Base-by-base conservation (phyloP, 148 eudicot species). In the Rhododendron molle region DNA sequence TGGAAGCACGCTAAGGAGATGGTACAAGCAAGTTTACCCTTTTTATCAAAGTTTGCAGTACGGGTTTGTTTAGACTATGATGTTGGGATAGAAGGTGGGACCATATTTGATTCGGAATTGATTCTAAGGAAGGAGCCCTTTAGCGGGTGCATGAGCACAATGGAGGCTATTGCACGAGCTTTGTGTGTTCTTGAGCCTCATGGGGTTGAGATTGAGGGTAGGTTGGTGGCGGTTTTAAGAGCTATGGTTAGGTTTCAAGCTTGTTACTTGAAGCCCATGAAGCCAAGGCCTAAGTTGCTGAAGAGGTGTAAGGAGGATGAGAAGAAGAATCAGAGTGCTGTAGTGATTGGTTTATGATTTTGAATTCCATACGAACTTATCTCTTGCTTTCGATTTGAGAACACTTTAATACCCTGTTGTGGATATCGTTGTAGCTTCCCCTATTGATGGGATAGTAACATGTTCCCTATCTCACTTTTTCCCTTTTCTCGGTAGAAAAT, bases 1-100 rank as follows among this genome's bases (percentile, higher is more conserved):
- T 97, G 99, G 99, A 95, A 97, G 88, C 98, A 97, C 85, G 99
- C 98, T 23, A 95, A 92, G 92, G 99, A 97, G 86, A 95, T 97
- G 99, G 89, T 97, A 83, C 90, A 62, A 72, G 98, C 99, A n/a
- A 97, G 98, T 87, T 91, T 95, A 83, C 93, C 96, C 44, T 97
- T 97, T 90, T 30, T 97, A 84, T 92, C 96, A 3, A 95, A 92
- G 88, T 97, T 95, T 87, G 92, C 98, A 4, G 82, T 89, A 85
- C 89, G 91, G 58, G 95, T 93, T 73, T 92, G 94, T 87, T 93
- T 97, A 69, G 87, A 85, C 49, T 94, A 91, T 89, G 93, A 95
- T 91, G 90, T 76, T 78, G 89, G 86, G 83, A 91, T 88, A 69
- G 87, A 91, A 79, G 99, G 99, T 26, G 93, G 92, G 79, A 92